Conservation (phyloP, 345 rosid species). For the Aquilaria yunnanensis region DNA sequence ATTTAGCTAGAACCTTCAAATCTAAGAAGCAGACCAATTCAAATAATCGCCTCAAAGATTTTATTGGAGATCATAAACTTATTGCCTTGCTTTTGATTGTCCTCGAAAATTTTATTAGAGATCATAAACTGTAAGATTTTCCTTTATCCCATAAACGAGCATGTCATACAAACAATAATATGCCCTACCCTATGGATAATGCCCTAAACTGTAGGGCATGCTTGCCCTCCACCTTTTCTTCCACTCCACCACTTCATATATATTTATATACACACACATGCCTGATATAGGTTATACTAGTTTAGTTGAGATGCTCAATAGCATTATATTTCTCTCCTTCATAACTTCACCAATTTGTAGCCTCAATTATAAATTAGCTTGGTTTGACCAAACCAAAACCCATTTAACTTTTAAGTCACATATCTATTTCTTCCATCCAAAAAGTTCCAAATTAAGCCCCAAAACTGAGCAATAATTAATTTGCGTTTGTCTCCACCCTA, state of each 20-base stretch:
- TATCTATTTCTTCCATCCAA: conserved; percentile 10
- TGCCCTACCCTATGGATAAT: conserved; percentile 15
- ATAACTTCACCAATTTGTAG: not conserved
- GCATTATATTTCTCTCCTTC: conserved; percentile 1
- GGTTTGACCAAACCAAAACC: conserved; percentile 1
- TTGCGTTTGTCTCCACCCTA: conserved; percentile 23
- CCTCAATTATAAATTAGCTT: not conserved
- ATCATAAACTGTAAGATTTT: conserved; percentile 8
- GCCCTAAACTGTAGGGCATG: conserved; percentile 34
- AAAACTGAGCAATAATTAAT: not conserved
- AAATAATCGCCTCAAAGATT: no score
- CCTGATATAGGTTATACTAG: no score
- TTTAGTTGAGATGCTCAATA: no score
- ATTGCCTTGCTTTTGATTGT: no score
- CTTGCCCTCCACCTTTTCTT: conserved; percentile 3
- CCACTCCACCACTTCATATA: not conserved
- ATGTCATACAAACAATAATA: conserved; percentile 7
- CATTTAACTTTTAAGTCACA: no score
- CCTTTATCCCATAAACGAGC: conserved; percentile 15
- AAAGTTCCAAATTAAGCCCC: not conserved
- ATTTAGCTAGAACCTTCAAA: conserved; percentile 13
- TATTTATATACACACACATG: not conserved
- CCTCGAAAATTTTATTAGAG: no score
- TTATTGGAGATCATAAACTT: no score
- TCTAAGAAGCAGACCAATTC: not conserved